phyloP scores from a whole-genome alignment of 805 yeast genomes.

The Clavispora vitiphila region DNA sequence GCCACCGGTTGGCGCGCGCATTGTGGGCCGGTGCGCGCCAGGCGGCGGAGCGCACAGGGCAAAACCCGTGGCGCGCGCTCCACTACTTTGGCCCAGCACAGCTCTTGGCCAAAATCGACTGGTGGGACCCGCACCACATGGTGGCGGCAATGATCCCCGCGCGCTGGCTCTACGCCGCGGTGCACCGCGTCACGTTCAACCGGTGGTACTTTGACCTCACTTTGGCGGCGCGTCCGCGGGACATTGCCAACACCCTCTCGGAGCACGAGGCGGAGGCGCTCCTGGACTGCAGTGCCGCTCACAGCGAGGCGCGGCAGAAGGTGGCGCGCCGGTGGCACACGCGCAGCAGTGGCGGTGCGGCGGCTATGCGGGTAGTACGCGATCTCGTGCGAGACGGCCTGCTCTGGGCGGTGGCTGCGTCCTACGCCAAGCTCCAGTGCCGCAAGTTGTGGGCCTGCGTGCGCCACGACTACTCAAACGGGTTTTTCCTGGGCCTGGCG shows the following conservation, averaged over 20 bases:
- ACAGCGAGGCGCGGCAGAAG: slow-evolving; percentile 6
- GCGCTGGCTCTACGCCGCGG: slow-evolving; percentile 33
- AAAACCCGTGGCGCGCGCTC: not conserved
- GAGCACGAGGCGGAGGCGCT: slow-evolving; percentile 11
- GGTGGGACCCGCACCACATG: slow-evolving; percentile 28
- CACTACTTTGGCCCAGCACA: not conserved
- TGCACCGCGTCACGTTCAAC: slow-evolving; percentile 30
- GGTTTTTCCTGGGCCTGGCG: slow-evolving; percentile 19
- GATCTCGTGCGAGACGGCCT: slow-evolving; percentile 3
- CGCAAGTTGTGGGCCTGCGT: slow-evolving; percentile 28
- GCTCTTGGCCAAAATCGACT: slow-evolving; percentile 20
- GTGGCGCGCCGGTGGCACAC: not conserved
- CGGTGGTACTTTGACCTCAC: slow-evolving; percentile 26
- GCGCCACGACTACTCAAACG: slow-evolving; percentile 28
- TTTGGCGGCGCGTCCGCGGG: slow-evolving; percentile 26
- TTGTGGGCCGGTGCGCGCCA: slow-evolving; percentile 11
- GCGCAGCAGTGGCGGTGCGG: not conserved
- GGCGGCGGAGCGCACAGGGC: not conserved
- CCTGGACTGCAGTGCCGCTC: slow-evolving; percentile 10
- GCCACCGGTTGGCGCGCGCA: slow-evolving; percentile 24
- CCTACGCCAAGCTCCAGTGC: slow-evolving; percentile 7
- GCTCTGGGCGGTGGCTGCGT: not conserved
- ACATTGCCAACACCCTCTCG: slow-evolving; percentile 24
- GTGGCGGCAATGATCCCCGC: slow-evolving; percentile 30
- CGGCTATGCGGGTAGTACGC: not conserved